Conservation (phyloP, 768 basidiomycete species). For the Leccinum fibrillosum region DNA sequence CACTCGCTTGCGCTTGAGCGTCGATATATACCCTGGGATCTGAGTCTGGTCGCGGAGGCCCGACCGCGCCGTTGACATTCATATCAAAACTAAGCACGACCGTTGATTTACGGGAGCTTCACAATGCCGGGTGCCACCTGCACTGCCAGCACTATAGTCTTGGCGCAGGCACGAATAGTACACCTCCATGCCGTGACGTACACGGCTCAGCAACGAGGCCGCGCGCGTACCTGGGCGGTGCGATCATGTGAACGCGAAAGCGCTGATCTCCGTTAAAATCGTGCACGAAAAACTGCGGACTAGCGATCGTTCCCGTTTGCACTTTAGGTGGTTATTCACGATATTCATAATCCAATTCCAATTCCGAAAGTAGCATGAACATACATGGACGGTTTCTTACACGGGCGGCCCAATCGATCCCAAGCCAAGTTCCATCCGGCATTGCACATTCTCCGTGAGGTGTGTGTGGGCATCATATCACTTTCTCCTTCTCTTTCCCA, state of each 20-base stretch:
- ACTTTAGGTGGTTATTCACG: not conserved
- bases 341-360: slow-evolving; percentile 6
- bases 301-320: not conserved
- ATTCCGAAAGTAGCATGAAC: slow-evolving; percentile 1
- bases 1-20: not conserved
- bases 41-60: not conserved
- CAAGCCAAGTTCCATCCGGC: not conserved
- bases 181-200: slow-evolving; percentile 11
- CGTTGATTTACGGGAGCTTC: not conserved
- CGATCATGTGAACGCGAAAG: slow-evolving; percentile 1
- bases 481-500: not conserved
- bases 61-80: not conserved
- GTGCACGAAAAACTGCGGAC: not conserved
- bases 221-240: slow-evolving; percentile 9
- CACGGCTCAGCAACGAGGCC: slow-evolving; percentile 1
- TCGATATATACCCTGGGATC: not conserved
- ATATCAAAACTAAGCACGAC: not conserved
- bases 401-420: slow-evolving; percentile 1
- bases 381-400: slow-evolving; percentile 11
- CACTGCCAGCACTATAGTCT: slow-evolving; percentile 9
- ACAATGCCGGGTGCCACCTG: not conserved
- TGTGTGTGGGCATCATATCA: not conserved
- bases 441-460: not conserved
- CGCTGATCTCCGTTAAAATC: not conserved
- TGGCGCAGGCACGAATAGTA: slow-evolving; percentile 9